A percentile compares a stretch with the other conserved stretches of the same genome.
These are phyloP conservation scores for Balansia obtecta DNA, from an alignment of 2,329 filamentous ascomycete genomes.

Conservation along the genomic window DNA sequence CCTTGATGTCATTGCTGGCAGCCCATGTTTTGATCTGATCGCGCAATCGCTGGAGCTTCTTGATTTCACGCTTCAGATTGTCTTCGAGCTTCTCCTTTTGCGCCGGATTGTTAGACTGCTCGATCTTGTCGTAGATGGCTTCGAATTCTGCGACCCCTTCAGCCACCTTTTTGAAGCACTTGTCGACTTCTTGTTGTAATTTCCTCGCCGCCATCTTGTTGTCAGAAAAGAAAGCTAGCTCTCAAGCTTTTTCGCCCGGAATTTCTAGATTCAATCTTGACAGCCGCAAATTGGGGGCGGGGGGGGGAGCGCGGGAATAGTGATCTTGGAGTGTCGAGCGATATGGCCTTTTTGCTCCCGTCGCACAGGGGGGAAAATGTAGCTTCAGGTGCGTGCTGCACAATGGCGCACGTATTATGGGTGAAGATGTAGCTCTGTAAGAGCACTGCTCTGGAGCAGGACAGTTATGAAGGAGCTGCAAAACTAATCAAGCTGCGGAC, in stretches of 20 bases:
- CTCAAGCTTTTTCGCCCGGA: no score
- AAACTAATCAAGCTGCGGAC: conserved; percentile 2
- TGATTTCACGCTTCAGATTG: conserved; percentile 97
- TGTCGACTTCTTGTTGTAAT: conserved; percentile 95
- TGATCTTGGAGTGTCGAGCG: neutral
- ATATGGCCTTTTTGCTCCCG: neutral
- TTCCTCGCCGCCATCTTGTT: conserved; percentile 83
- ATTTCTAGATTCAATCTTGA: neutral
- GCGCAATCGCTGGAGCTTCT: conserved; percentile 93
- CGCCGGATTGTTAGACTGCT: conserved; percentile 78
- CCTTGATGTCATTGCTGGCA: conserved; percentile 96
- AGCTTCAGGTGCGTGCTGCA: neutral
- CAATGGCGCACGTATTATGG: neutral
- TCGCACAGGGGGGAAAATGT: neutral
- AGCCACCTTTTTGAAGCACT: conserved; percentile 96
- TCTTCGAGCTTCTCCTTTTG: conserved; percentile 99
- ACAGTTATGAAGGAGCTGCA: neutral
- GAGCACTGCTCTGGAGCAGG: neutral
- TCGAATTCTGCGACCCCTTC: conserved; percentile 92
- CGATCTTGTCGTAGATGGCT: conserved; percentile 94
- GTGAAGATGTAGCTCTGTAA: neutral
- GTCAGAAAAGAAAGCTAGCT: neutral
- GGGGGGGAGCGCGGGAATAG: neutral
- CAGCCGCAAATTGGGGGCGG: neutral
- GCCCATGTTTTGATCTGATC: conserved; percentile 99